These are phyloP conservation scores for Colletotrichum coccodes DNA, from an alignment of 2,329 filamentous ascomycete genomes.

Conservation along the genomic window DNA sequence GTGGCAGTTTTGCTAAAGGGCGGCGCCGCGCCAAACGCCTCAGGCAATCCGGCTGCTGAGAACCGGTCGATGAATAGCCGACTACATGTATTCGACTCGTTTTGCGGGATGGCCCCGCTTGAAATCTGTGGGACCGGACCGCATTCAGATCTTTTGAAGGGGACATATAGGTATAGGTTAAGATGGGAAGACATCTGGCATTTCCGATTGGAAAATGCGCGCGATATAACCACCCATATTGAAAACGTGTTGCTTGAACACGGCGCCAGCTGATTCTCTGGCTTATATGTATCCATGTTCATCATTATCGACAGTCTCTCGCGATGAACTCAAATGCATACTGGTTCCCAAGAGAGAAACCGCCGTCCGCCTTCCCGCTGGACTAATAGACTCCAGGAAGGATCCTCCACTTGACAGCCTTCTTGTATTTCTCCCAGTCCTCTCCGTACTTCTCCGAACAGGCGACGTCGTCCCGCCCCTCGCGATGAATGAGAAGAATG, in stretches of 20 bases:
- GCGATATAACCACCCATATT: accelerated
- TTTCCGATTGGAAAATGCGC: accelerated
- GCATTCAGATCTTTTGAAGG: not conserved
- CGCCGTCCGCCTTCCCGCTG: accelerated
- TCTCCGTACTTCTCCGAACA: constrained; percentile 83
- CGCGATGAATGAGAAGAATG: constrained; percentile 81
- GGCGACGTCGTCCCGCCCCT: constrained; percentile 82
- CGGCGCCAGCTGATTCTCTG: not conserved
- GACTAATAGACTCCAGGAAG: constrained; percentile 77
- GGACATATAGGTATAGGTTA: no score
- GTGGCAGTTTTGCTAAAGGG: not conserved
- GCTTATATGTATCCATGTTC: no score
- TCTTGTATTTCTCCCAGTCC: constrained; percentile 83
- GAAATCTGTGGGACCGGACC: not conserved
- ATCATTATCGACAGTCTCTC: no score
- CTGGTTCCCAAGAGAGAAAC: not conserved
- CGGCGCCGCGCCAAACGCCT: not conserved
- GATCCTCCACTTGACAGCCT: constrained; percentile 77
- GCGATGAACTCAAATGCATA: not conserved
- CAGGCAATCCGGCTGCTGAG: accelerated
- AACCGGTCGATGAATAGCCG: accelerated
- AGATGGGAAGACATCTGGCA: no score
- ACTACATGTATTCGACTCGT: accelerated
- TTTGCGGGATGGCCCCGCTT: not conserved
- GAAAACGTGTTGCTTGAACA: not conserved